Conservation (phyloP, 2,329 filamentous ascomycete species). For the Aspergillus sp. region DNA sequence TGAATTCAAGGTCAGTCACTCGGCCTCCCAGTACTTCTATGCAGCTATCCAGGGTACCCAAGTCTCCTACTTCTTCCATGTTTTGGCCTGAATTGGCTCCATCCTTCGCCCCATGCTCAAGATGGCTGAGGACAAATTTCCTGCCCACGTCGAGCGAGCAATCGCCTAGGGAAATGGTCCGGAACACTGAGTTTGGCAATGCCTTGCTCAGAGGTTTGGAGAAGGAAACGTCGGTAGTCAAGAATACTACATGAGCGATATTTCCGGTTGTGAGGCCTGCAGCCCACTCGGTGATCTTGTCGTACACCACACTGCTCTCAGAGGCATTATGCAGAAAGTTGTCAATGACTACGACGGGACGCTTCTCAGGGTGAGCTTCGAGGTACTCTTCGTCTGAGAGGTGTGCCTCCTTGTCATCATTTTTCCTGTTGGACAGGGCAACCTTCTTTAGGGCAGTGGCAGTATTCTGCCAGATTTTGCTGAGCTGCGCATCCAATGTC, state of each 20-base stretch:
- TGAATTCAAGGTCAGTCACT: constrained; percentile 91
- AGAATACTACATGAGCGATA: constrained; percentile 88
- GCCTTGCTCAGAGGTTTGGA: constrained; percentile 84
- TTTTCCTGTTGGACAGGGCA: constrained; percentile 68
- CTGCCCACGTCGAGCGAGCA: constrained; percentile 84
- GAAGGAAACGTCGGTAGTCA: constrained; percentile 86
- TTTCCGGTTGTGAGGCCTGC: constrained; percentile 82
- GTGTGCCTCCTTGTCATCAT: constrained; percentile 70
- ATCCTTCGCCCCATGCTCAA: constrained; percentile 54
- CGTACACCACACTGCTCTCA: constrained; percentile 65
- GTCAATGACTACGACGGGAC: constrained; percentile 84
- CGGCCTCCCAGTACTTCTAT: constrained; percentile 84
- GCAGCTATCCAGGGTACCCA: constrained; percentile 74
- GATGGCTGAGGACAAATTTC: constrained; percentile 81
- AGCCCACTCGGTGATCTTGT: constrained; percentile 86
- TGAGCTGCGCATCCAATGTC: constrained; percentile 83
- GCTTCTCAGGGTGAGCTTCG: constrained; percentile 80
- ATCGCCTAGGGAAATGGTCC: constrained; percentile 81
- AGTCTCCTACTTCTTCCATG: constrained; percentile 57
- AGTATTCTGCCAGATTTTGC: constrained; percentile 86
- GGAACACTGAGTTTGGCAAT: constrained; percentile 87
- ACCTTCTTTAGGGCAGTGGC: constrained; percentile 76
- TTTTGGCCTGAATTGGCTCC: constrained; percentile 38
- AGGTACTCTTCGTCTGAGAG: constrained; percentile 83
- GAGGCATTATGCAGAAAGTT: constrained; percentile 84